These are phyloP conservation scores for Arthrobotrys musiformis DNA, from an alignment of 2,329 filamentous ascomycete genomes.

Conservation along the genomic window DNA sequence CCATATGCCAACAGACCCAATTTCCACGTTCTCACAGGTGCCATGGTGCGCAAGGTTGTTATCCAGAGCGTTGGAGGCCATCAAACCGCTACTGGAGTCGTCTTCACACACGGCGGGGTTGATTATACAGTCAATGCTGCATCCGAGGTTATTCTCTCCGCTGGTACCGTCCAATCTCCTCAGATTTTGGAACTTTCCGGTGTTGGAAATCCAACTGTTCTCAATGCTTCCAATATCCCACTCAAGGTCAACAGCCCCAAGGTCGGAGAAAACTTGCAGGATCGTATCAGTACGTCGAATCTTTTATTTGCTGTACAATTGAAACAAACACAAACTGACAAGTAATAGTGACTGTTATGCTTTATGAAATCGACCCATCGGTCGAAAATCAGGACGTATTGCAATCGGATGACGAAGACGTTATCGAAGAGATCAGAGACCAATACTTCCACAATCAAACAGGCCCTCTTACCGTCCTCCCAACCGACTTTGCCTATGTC, in stretches of 20 bases:
- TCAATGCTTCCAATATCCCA: constrained; percentile 64
- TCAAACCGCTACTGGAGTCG: constrained; percentile 64
- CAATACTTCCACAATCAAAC: constrained; percentile 60
- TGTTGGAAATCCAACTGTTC: constrained; percentile 66
- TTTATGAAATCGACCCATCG: constrained; percentile 65
- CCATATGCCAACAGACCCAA: constrained; percentile 63
- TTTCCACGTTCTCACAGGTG: constrained; percentile 66
- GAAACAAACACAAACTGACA: constrained; percentile 16
- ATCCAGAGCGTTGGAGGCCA: constrained; percentile 61
- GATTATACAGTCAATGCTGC: constrained; percentile 56
- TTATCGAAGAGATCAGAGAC: constrained; percentile 59
- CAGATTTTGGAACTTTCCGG: constrained; percentile 72
- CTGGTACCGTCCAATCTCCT: constrained; percentile 70
- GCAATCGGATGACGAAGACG: too few relatives aligned
- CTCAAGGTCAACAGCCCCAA: constrained; percentile 64
- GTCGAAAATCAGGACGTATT: constrained; percentile 64
- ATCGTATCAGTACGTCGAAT: constrained; percentile 61
- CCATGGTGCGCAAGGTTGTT: constrained; percentile 65
- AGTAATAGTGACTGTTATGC: constrained; percentile 63
- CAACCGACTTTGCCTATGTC: constrained; percentile 64
- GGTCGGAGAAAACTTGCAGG: constrained; percentile 67
- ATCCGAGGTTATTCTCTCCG: constrained; percentile 70
- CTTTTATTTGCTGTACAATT: too few relatives aligned
- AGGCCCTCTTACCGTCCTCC: constrained; percentile 64
- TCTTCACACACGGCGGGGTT: constrained; percentile 63